Conservation (phyloP, 306 rosid genomes). For the Castanea mollissima region DNA sequence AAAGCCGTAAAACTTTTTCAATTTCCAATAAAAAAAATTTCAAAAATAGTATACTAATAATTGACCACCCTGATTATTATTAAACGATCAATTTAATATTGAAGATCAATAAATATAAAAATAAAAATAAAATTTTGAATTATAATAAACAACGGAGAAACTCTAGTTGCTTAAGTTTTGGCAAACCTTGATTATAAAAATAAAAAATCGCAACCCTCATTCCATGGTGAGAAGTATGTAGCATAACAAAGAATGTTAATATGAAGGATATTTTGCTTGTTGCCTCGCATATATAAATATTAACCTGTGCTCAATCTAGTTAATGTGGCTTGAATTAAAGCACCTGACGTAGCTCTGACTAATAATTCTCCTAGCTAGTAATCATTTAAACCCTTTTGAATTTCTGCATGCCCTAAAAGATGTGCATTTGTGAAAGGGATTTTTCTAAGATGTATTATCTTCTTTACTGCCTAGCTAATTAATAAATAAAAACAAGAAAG, state of each 20-base stretch:
- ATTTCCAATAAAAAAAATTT: too few species aligned
- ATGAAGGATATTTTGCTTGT: not conserved
- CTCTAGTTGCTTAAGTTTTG: not conserved
- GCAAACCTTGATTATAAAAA: too few species aligned
- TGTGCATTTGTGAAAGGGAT: not conserved
- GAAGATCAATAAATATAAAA: too few species aligned
- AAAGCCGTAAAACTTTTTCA: too few species aligned
- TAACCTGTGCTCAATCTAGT: not conserved
- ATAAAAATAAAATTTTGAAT: too few species aligned
- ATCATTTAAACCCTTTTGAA: not conserved
- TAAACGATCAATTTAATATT: too few species aligned
- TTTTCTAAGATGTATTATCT: too few species aligned
- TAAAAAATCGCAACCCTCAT: not conserved
- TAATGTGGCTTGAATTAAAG: not conserved
- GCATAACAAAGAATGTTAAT: not conserved
- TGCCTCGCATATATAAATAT: not conserved
- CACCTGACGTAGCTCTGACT: not conserved
- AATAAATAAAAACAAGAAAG: not conserved
- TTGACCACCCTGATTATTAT: not conserved
- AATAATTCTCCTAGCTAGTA: not conserved
- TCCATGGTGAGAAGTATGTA: not conserved
- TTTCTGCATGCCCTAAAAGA: not conserved
- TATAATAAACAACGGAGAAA: too few species aligned
- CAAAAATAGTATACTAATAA: not conserved
- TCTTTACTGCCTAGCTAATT: not conserved